Base-by-base conservation (phyloP, 1,139 yeast genomes). In the Hyphopichia khmerensis region DNA sequence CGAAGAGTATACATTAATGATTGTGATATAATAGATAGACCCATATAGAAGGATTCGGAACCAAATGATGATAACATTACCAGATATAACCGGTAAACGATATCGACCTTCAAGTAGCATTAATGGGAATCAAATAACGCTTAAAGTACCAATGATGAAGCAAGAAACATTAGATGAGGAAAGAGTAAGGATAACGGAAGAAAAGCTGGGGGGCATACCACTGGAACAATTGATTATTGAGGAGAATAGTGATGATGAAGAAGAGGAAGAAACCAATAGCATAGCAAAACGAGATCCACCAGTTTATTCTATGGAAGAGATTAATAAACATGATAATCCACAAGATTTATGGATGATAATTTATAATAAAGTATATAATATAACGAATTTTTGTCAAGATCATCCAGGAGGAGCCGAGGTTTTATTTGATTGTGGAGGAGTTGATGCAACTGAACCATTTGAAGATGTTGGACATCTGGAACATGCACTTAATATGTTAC, bases 321-420 rank as follows among this genome's bases (percentile, higher is more conserved):
- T 82, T 1, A 61, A 66, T n/a, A 39, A 48, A 17, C 87, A 81
- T 55, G 68, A 67, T 24, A 50, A 60, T 1, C 67, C 72, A 2
- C 69, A 71, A 17, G 82, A 83, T 52, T 57, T 82, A 38, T 84
- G 88, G 89, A 82, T 84, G 82, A 69, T 82, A 3, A 67, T 84
- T 3, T 82, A 80, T 51, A 80, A 78, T 41, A 75, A 77, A 42
- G 85, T 84, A 0, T 84, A 83, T 55, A 77, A 84, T 50, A 70
- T 82, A 4, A 77, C 84, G 1, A 49, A 58, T 4, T 70, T 82
- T 39, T 57, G 79, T 2, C 64, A 61, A 3, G 62, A 63, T 1
- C 91, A 84, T 54, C 89, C 90, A 1, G 91, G 90, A 4, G 90
- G 90, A 2, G 75, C 78, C 0, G 88, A 82, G 49, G 86, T 84